phyloP scores from a whole-genome alignment of 1,139 yeast species.

The Blastobotrys buckinghamii region DNA sequence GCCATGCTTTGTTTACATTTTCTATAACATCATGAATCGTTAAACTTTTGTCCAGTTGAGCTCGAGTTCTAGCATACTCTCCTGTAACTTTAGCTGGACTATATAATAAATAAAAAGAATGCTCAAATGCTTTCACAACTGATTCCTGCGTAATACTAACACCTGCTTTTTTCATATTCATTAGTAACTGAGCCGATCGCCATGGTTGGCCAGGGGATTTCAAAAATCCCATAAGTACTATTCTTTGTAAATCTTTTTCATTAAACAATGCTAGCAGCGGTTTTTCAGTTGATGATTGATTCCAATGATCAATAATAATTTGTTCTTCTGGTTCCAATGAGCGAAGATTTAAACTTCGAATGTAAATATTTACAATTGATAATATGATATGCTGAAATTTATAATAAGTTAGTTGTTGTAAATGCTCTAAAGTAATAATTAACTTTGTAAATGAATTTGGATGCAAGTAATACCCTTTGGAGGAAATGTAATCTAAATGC shows the following conservation, averaged over 20 bases:
- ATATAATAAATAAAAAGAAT: constrained; percentile 4
- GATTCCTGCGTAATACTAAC: constrained; percentile 3
- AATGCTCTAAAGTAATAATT: background rate
- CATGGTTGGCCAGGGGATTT: constrained; percentile 11
- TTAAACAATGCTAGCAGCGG: background rate
- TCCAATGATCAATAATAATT: background rate
- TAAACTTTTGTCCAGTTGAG: constrained; percentile 2
- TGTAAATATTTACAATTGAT: background rate
- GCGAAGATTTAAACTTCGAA: background rate
- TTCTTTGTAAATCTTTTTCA: background rate
- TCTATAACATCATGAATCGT: constrained; percentile 5
- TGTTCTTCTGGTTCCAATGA: background rate
- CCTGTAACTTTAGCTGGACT: constrained; percentile 2
- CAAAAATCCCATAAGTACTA: constrained; percentile 7
- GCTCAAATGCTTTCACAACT: constrained; percentile 8
- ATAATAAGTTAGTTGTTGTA: constrained; percentile 1
- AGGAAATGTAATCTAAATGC: background rate
- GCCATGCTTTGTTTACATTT: constrained; percentile 11
- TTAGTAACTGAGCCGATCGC: constrained; percentile 8
- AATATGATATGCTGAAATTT: constrained; percentile 1
- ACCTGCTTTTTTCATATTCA: constrained; percentile 8
- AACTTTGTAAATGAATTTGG: background rate
- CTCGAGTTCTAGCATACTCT: constrained; percentile 2
- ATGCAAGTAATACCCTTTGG: background rate
- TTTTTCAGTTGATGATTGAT: background rate